These are phyloP conservation scores for Teratosphaeria pseudoeucalypti DNA, from an alignment of 2,329 filamentous ascomycete species.

Conservation along the genomic window DNA sequence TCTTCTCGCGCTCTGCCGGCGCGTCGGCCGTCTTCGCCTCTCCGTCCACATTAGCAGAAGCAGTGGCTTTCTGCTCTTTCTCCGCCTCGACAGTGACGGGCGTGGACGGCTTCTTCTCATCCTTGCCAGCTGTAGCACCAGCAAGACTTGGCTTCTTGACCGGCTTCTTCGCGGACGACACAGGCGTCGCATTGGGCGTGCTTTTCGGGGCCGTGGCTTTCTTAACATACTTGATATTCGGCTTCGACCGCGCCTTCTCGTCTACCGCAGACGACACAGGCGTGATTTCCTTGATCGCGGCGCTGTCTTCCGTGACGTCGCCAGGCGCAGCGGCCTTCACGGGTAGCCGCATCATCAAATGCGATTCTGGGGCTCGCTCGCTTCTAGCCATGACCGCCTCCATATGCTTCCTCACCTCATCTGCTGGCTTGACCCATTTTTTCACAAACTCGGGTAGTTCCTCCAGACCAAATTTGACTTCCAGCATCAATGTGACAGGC, in stretches of 20 bases:
- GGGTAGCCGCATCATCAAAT: conserved; percentile 47
- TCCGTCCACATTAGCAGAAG: neutral
- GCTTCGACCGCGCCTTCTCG: conserved; percentile 8
- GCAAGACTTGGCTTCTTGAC: conserved; percentile 1
- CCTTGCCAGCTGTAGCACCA: neutral
- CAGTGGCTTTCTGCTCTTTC: conserved; percentile 4
- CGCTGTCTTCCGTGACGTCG: conserved; percentile 9
- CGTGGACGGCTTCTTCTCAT: neutral
- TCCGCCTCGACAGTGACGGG: conserved; percentile 1
- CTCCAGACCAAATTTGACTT: conserved; percentile 43
- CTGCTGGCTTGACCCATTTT: conserved; percentile 44
- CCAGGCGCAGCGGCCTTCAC: conserved; percentile 14
- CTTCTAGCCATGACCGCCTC: conserved; percentile 47
- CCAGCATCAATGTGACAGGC: conserved; percentile 52
- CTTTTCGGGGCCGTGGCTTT: conserved; percentile 3
- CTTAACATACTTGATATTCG: conserved; percentile 12
- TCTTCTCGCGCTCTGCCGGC: conserved; percentile 2
- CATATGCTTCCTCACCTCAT: conserved; percentile 46
- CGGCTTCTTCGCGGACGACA: conserved; percentile 3
- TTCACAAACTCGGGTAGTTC: conserved; percentile 45
- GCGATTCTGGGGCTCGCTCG: conserved; percentile 44
- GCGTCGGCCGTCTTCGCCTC: conserved; percentile 3
- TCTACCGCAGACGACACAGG: conserved; percentile 7
- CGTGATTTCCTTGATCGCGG: conserved; percentile 15
- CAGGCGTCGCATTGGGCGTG: neutral